Evolutionary conservation across 2,329 filamentous ascomycete genomes (phyloP), one percentile per base, ranked within the genome.

Genomic region (Massarina eburnea): DNA sequence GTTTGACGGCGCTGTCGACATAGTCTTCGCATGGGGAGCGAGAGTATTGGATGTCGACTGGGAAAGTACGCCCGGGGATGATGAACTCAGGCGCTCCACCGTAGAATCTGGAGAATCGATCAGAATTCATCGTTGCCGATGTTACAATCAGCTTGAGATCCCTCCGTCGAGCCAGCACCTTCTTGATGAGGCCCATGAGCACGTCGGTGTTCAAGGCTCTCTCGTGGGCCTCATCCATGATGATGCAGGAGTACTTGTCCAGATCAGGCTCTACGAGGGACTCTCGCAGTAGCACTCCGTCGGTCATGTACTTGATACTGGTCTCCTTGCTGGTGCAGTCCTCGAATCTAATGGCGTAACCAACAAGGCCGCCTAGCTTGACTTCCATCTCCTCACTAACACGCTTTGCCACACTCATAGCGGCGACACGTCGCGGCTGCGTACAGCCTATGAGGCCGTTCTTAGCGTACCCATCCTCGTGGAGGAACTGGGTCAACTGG

Each of bases 141-240:
- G 94, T 99, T 41, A 99, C 92, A 48, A 99, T 97, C 38, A 99
- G 77, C 71, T 97, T 99, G 38, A 99, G 76, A 63, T 99, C 94
- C 61, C 91, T 82, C 49, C 95, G 82, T 41, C 92, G 81, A 52
- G 92, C 87, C 37, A 99, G 75, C 3, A 99, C 92, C 72, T 99
- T 99, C 71, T 97, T 99, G 74, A 99, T 92, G 21, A 99, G 74
- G 0, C 94, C 94, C 89, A 99, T 96, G 12, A 99, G 75, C 15
- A 99, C 92, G 69, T 99, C 94, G 0, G 94, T 99, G 64, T 99
- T 97, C 39, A 99, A 74, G 1, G 94, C 92, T 68, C 94, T 83
- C 71, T 99, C 94, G 79, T 99, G 94, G 4, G 94, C 95, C 75
- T 99, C 94, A 66, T 99, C 94, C 94, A 99, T 99, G 71, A 99